phyloP scores from a whole-genome alignment of 805 yeast species.

The Starmera dryadoides region DNA sequence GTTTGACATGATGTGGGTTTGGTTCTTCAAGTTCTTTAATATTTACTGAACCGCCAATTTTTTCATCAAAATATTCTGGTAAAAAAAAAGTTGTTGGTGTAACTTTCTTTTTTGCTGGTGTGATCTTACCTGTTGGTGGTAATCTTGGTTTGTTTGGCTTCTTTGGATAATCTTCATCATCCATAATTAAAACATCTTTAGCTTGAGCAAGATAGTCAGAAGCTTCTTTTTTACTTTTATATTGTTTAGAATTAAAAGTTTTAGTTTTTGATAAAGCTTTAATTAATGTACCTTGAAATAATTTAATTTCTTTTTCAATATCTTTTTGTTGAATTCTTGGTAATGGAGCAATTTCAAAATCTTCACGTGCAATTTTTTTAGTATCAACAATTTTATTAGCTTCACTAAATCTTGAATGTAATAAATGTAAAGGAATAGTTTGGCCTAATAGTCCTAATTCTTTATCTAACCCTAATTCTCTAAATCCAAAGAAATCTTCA shows the following conservation, averaged over 20 bases:
- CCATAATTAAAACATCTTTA: conserved; percentile 49
- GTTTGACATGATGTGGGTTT: neutral
- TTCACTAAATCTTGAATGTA: conserved; percentile 68
- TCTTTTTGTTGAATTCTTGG: conserved; percentile 45
- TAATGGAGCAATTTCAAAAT: conserved; percentile 50
- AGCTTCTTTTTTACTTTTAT: conserved; percentile 17
- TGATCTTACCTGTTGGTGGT: conserved; percentile 86
- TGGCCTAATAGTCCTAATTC: conserved; percentile 82
- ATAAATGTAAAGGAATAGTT: conserved; percentile 81
- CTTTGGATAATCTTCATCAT: conserved; percentile 80
- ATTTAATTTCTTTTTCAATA: conserved; percentile 46
- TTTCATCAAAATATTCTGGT: conserved; percentile 21
- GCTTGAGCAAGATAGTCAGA: conserved; percentile 22
- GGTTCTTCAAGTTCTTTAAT: neutral
- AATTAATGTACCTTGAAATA: conserved; percentile 48
- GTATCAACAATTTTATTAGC: conserved; percentile 37
- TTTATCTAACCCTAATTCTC: conserved; percentile 85
- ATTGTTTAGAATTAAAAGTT: conserved; percentile 31
- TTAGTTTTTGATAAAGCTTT: conserved; percentile 35
- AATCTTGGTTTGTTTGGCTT: conserved; percentile 70
- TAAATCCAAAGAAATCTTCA: conserved; percentile 97
- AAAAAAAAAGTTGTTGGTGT: conserved; percentile 49
- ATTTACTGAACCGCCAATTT: neutral
- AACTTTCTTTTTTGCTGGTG: conserved; percentile 58
- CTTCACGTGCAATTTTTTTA: conserved; percentile 53